Conservation (phyloP, 768 basidiomycete species). For the Tulasnella sp. region DNA sequence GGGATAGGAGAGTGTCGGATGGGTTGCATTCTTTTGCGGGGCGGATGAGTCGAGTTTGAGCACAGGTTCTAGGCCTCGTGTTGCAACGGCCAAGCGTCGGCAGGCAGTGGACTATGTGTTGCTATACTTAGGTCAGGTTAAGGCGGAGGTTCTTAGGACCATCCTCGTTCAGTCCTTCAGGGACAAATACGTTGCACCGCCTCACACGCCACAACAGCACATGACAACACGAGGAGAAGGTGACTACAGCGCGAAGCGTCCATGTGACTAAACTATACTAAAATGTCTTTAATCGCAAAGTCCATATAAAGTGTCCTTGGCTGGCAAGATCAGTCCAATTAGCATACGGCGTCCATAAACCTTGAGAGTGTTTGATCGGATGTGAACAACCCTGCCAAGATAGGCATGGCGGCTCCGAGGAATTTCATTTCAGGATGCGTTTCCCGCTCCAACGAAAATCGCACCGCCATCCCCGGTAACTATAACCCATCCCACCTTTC, state of each 20-base stretch:
- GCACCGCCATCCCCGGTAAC: no score
- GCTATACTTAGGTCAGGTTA: not conserved
- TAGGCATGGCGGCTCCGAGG: not conserved
- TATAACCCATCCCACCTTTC: not conserved
- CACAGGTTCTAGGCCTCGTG: not conserved
- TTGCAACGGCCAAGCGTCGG: not conserved
- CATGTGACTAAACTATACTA: no score
- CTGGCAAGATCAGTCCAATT: no score
- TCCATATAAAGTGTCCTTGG: no score
- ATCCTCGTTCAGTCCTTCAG: not conserved
- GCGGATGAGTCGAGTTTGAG: not conserved
- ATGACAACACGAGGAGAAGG: not conserved
- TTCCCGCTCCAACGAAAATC: no score
- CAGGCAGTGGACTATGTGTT: not conserved
- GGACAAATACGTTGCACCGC: not conserved
- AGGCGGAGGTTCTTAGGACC: not conserved
- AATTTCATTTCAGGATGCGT: no score
- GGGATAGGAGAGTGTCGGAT: not conserved
- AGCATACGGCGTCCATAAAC: no score
- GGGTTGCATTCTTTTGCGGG: not conserved
- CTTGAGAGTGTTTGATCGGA: not conserved
- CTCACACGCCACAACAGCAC: not conserved
- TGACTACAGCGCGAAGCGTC: no score
- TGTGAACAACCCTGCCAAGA: not conserved
- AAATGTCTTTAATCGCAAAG: no score